Conservation (phyloP, 2,329 filamentous ascomycete species). For the Tympanopsis confertula region DNA sequence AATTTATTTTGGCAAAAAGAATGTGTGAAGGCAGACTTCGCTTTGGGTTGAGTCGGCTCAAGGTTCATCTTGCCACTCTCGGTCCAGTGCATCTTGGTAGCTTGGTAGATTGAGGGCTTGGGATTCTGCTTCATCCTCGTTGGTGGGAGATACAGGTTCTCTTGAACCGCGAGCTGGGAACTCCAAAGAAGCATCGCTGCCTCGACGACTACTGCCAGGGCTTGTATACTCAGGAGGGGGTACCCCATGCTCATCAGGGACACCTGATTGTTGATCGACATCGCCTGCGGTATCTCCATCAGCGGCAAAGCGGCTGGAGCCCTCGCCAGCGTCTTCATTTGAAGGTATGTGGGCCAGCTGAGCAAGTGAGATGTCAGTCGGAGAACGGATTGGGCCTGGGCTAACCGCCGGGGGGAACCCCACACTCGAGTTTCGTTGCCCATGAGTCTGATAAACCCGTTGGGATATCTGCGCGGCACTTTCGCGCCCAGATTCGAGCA, state of each 20-base stretch:
- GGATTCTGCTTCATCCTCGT: no score
- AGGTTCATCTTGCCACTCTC: no score
- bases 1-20: no score
- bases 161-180: no score
- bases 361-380: conserved; percentile 89
- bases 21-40: no score
- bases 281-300: conserved; percentile 14
- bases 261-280: conserved; percentile 22
- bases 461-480: conserved; percentile 34
- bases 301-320: conserved; percentile 41
- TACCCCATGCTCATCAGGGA: conserved; percentile 42
- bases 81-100: no score
- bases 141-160: no score
- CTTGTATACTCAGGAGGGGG: conserved; percentile 65
- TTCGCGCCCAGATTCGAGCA: conserved; percentile 70
- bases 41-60: no score
- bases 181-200: conserved; percentile 36
- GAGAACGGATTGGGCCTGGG: conserved; percentile 78
- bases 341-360: conserved; percentile 53
- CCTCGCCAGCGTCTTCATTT: conserved; percentile 51
- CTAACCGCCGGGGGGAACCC: conserved; percentile 67
- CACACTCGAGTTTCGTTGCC: conserved; percentile 69
- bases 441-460: conserved; percentile 44
- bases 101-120: no score
- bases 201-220: conserved; percentile 35